phyloP scores from a whole-genome alignment of 345 rosid species.

The Corchorus capsularis region DNA sequence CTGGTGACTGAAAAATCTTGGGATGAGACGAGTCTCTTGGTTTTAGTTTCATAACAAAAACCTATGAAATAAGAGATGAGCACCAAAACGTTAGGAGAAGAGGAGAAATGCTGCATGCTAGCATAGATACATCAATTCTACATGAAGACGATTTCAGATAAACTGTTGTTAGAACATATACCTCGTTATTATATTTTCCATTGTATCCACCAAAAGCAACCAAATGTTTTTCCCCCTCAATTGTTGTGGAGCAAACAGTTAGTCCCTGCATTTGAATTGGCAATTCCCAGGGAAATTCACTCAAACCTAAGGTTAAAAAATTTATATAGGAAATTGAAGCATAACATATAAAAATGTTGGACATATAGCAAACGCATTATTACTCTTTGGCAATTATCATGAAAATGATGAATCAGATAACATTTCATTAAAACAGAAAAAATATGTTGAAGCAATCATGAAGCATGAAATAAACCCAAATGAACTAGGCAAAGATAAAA shows the following conservation, averaged over 20 bases:
- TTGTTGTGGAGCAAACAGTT: slow-evolving; percentile 67
- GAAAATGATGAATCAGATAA: background rate
- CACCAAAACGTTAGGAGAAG: background rate
- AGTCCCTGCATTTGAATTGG: slow-evolving; percentile 67
- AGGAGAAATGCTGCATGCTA: background rate
- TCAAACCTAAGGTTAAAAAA: background rate
- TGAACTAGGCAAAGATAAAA: background rate
- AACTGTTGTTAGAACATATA: slow-evolving; percentile 27
- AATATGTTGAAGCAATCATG: background rate
- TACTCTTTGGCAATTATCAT: too few species aligned
- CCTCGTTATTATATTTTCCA: slow-evolving; percentile 93
- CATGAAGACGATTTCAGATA: background rate
- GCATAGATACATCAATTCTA: background rate
- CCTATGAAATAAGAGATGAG: slow-evolving; percentile 39
- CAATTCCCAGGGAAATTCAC: slow-evolving; percentile 8
- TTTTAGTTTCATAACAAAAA: slow-evolving; percentile 78
- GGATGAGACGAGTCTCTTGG: slow-evolving; percentile 64
- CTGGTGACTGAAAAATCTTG: slow-evolving; percentile 87
- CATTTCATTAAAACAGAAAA: background rate
- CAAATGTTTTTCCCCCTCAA: slow-evolving; percentile 72
- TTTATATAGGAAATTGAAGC: background rate
- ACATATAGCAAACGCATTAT: too few species aligned
- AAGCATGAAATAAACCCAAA: slow-evolving; percentile 3
- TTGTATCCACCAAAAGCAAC: slow-evolving; percentile 97
- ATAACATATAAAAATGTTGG: background rate